phyloP scores from a whole-genome alignment of 2,329 filamentous ascomycete genomes.

The Teratosphaeria destructans region DNA sequence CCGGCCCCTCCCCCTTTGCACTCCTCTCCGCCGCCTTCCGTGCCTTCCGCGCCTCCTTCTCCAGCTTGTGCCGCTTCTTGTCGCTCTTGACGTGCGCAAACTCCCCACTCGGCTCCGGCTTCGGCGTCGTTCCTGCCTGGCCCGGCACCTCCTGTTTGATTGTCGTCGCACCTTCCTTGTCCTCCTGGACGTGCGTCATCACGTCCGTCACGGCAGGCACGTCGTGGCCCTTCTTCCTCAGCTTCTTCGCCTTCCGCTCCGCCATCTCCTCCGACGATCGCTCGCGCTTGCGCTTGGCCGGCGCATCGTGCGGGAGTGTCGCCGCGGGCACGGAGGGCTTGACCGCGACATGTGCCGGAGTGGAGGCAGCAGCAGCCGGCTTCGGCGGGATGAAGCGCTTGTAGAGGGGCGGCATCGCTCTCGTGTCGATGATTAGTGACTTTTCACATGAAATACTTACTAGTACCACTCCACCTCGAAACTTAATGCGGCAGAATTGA shows the following conservation, averaged over 20 bases:
- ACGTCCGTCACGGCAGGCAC: background rate
- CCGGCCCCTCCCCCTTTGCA: background rate
- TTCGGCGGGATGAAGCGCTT: slow-evolving; percentile 36
- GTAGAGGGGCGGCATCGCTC: slow-evolving; percentile 30
- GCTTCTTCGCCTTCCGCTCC: slow-evolving; percentile 23
- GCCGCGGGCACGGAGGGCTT: background rate
- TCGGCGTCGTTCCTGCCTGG: slow-evolving; percentile 3
- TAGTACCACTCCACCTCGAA: background rate
- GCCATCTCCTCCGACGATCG: slow-evolving; percentile 20
- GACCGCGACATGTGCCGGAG: background rate
- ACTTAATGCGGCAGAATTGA: background rate
- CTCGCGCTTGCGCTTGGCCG: slow-evolving; percentile 24
- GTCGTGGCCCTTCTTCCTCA: slow-evolving; percentile 19
- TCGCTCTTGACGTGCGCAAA: slow-evolving; percentile 20
- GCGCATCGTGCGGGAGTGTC: background rate
- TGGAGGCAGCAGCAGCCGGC: slow-evolving; percentile 2
- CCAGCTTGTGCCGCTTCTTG: slow-evolving; percentile 25
- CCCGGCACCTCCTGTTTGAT: slow-evolving; percentile 1
- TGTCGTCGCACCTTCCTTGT: background rate
- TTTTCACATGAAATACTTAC: background rate
- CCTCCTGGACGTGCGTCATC: background rate
- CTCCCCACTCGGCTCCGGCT: slow-evolving; percentile 8
- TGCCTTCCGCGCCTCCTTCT: slow-evolving; percentile 24
- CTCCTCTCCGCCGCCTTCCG: slow-evolving; percentile 13
- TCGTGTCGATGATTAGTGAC: slow-evolving; percentile 16